A percentile compares a stretch with the other conserved stretches of the same genome.
Conservation (phyloP, 345 rosid genomes). For the Pseudoturritis turrita region DNA sequence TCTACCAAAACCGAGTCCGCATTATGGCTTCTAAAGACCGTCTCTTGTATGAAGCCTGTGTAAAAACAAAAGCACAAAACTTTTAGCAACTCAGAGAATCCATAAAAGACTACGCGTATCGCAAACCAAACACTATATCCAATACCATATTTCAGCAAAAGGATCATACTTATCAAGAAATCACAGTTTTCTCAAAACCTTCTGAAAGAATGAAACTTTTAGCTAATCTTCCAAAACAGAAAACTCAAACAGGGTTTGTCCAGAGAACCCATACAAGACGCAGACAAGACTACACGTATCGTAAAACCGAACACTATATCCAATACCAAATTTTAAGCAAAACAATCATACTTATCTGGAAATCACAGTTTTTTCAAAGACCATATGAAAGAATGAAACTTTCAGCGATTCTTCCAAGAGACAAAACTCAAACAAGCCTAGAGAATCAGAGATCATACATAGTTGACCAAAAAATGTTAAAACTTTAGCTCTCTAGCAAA, state of each 20-base stretch:
- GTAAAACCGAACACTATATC: neutral
- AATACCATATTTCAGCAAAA: neutral
- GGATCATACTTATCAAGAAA: neutral
- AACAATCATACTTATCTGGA: neutral
- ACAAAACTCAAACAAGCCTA: neutral
- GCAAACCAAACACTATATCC: neutral
- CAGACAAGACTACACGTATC: neutral
- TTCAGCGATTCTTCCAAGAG: too few species aligned
- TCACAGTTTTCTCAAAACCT: neutral
- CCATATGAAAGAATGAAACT: neutral
- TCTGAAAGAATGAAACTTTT: neutral
- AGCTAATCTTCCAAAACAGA: neutral
- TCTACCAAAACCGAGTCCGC: neutral
- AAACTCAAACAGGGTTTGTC: neutral
- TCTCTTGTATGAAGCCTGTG: slow-evolving; percentile 17
- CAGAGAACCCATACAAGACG: too few species aligned
- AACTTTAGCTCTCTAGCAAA: neutral
- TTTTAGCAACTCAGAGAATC: slow-evolving; percentile 7
- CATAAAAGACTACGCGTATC: neutral
- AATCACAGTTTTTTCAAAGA: neutral
- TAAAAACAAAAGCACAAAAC: slow-evolving; percentile 1
- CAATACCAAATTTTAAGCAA: neutral
- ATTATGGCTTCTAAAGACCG: slow-evolving; percentile 14
- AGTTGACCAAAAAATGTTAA: neutral
- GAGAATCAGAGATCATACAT: slow-evolving; percentile 7